These are phyloP conservation scores for Talaromyces liani DNA, from an alignment of 495 filamentous ascomycete genomes.

Conservation along the genomic window DNA sequence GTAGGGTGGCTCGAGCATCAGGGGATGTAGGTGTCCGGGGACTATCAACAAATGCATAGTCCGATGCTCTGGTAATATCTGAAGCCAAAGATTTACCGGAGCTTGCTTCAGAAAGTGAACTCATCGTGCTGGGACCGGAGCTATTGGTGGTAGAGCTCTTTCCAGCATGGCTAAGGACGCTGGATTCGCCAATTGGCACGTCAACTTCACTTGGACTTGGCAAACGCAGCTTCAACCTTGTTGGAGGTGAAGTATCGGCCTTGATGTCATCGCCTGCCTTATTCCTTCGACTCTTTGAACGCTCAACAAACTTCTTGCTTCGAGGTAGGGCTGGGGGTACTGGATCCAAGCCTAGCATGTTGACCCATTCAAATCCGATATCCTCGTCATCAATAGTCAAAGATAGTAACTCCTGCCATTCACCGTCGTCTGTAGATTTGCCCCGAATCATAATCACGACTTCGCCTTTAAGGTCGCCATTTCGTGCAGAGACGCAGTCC, in stretches of 20 bases:
- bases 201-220: conserved; percentile 51
- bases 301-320: conserved; percentile 44
- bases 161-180: conserved; percentile 13
- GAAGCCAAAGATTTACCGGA: conserved; percentile 27
- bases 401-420: conserved; percentile 77
- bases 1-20: conserved; percentile 12
- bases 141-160: conserved; percentile 27
- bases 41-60: conserved; percentile 22
- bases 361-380: conserved; percentile 78
- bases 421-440: conserved; percentile 30
- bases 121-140: conserved; percentile 32
- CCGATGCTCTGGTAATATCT: conserved; percentile 30
- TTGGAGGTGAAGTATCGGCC: conserved; percentile 2
- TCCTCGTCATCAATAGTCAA: conserved; percentile 64
- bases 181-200: conserved; percentile 68
- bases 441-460: conserved; percentile 77
- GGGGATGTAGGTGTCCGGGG: conserved; percentile 20
- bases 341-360: conserved; percentile 70
- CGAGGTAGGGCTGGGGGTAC: conserved; percentile 57
- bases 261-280: conserved; percentile 12
- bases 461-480: conserved; percentile 60
- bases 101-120: conserved; percentile 22
- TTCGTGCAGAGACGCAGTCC: conserved; percentile 67
- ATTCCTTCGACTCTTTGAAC: conserved; percentile 30
- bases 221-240: conserved; percentile 5